phyloP scores from a whole-genome alignment of 2,329 filamentous ascomycete species.

The Apiospora saccharicola region DNA sequence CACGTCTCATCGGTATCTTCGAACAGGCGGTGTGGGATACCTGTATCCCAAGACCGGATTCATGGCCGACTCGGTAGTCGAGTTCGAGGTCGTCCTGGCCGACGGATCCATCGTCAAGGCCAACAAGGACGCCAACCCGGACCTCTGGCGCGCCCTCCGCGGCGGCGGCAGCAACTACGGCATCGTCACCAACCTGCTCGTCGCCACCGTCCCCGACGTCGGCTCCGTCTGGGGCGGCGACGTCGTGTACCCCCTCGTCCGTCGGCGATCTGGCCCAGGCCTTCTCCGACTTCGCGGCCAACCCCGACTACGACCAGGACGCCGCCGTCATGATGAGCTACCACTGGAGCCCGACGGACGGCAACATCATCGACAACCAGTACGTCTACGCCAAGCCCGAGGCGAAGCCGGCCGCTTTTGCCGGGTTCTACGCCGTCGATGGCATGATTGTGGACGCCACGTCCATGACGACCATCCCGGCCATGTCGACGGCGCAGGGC shows the following conservation, averaged over 20 bases:
- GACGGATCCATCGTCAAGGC: slow-evolving; percentile 50
- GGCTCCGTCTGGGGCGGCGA: slow-evolving; percentile 33
- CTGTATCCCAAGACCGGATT: slow-evolving; percentile 41
- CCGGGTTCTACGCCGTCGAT: slow-evolving; percentile 10
- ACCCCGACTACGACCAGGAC: slow-evolving; percentile 13
- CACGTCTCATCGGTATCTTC: too few relatives aligned
- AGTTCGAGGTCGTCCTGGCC: slow-evolving; percentile 52
- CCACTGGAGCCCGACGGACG: not conserved
- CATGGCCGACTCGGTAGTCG: slow-evolving; percentile 52
- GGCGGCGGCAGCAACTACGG: slow-evolving; percentile 57
- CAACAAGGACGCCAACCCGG: slow-evolving; percentile 43
- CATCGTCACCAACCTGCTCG: slow-evolving; percentile 41
- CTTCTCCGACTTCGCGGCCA: slow-evolving; percentile 28
- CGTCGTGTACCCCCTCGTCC: slow-evolving; percentile 24
- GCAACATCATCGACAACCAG: slow-evolving; percentile 6
- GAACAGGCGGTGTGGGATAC: not conserved
- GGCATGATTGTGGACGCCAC: not conserved
- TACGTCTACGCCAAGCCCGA: not conserved
- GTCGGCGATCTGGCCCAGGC: slow-evolving; percentile 25
- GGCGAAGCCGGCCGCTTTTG: slow-evolving; percentile 40
- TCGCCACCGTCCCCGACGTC: not conserved
- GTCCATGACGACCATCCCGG: not conserved
- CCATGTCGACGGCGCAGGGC: not conserved
- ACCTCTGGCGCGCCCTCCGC: slow-evolving; percentile 53
- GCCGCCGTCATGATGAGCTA: slow-evolving; percentile 24